phyloP scores from a whole-genome alignment of 225 moss, liverwort and hornwort genomes.

The Neckera pumila region DNA sequence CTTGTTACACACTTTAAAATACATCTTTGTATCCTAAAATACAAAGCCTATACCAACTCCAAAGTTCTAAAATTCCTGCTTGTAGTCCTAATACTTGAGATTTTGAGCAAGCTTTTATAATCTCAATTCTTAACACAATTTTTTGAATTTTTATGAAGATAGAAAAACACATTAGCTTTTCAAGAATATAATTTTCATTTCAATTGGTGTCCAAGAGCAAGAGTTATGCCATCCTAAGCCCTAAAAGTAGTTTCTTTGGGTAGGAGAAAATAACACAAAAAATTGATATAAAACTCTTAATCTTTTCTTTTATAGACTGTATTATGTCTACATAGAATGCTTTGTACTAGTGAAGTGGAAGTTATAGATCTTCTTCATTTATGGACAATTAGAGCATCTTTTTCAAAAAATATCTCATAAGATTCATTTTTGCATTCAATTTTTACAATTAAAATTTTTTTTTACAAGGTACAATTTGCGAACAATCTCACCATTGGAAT shows the following conservation, averaged over 20 bases:
- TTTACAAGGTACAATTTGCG: background rate
- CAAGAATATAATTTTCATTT: too few relatives aligned
- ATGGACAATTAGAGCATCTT: background rate
- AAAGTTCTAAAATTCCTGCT: background rate
- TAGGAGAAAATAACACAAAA: fast-evolving
- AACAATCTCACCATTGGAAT: background rate
- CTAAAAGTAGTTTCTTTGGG: fast-evolving
- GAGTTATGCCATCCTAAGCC: background rate
- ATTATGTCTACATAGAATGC: too few relatives aligned
- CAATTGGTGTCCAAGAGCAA: fast-evolving
- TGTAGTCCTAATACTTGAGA: background rate
- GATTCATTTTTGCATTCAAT: background rate
- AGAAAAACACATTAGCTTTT: background rate
- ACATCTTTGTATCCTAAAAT: too few relatives aligned
- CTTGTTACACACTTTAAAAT: too few relatives aligned
- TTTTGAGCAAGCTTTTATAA: fast-evolving
- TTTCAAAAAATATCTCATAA: background rate
- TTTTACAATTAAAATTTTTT: background rate
- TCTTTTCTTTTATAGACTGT: background rate
- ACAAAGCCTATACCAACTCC: background rate
- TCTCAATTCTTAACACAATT: background rate
- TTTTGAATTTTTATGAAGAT: background rate
- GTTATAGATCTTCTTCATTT: background rate
- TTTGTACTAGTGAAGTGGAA: too few relatives aligned
- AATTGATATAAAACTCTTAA: background rate